Evolutionary conservation across 352 stramenopile species (phyloP), one percentile per base, ranked within the genome.

Genomic region (Globisporangium paddicum): DNA sequence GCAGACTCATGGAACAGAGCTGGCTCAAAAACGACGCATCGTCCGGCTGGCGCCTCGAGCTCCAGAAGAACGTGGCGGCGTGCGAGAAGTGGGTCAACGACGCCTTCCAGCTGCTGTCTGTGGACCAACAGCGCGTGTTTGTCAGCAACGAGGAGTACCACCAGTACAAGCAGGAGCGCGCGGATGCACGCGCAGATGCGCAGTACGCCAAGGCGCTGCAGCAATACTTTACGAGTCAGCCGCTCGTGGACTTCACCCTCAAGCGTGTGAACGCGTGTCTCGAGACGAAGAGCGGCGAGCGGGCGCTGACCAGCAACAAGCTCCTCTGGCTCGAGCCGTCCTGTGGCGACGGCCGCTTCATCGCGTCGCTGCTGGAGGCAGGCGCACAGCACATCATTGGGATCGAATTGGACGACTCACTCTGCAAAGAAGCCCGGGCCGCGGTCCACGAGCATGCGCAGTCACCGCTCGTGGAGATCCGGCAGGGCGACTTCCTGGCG

Each of bases 321-420:
- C 59, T 77, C 18, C 47, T 76, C 37, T 90, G 77, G 73, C 69
- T 93, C 18, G 83, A 93, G 53, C 83, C 83, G 11, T 90, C 80
- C 23, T 93, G 79, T 55, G 83, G 83, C 21, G 76, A 89, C 52
- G 83, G 80, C 0, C 67, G 79, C 38, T 75, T 93, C 26, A 55
- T 89, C 0, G 44, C 62, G 1, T 69, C 69, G 8, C 58, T 93
- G 2, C n/a, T 80, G 3, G 62, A 49, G 25, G 58, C 61, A 30
- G 77, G 81, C 21, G 80, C 71, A 3, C 68, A 40, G 3, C 57
- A 64, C 19, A 69, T 93, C 23, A 19, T 86, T 14, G 83, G 70
- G 11, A 87, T 75, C 28, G 83, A 93, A 52, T 69, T 93, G 30
- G 83, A 93, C 48, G 48, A 62, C 10, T 55, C 30, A 8, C 5